Evolutionary conservation across 116 monocot genomes (phyloP).

Genomic region (Trichopus zeylanicus): DNA sequence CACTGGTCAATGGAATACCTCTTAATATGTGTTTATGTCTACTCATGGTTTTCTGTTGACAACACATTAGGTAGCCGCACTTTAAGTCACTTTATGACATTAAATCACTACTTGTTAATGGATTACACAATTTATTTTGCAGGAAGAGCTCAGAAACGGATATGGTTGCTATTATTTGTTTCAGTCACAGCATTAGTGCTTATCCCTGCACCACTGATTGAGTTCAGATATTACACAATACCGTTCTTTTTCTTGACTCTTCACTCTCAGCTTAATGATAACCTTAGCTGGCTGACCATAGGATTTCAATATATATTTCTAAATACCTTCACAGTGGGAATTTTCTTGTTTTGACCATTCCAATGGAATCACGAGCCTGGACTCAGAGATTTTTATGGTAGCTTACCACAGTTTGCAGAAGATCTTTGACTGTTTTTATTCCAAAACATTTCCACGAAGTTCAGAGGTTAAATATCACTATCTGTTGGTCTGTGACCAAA

Average conservation of each 20-base stretch:
- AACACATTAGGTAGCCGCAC: conserved; percentile 74
- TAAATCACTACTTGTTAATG: no score
- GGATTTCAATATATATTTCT: conserved; percentile 30
- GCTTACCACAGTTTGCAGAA: background rate
- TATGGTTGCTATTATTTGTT: conserved; percentile 65
- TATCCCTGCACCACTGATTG: conserved; percentile 78
- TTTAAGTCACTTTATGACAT: no score
- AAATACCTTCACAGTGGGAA: conserved; percentile 54
- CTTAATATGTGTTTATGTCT: conserved; percentile 69
- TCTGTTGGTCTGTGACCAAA: background rate
- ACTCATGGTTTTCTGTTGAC: conserved; percentile 83
- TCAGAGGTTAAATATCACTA: background rate
- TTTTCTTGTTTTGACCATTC: conserved; percentile 80
- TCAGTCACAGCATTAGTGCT: conserved; percentile 48
- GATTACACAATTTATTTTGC: no score
- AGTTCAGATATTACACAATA: conserved; percentile 90
- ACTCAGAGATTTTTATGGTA: conserved; percentile 97
- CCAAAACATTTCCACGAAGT: background rate
- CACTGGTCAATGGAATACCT: conserved; percentile 68
- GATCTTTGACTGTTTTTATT: background rate
- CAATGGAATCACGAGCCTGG: conserved; percentile 72
- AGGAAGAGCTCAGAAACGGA: conserved; percentile 48
- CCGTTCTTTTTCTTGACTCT: conserved; percentile 66
- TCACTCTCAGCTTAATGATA: conserved; percentile 40
- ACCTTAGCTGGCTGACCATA: conserved; percentile 30